These are phyloP conservation scores for Didymella pinodella DNA, from an alignment of 2,329 filamentous ascomycete genomes.

Conservation along the genomic window DNA sequence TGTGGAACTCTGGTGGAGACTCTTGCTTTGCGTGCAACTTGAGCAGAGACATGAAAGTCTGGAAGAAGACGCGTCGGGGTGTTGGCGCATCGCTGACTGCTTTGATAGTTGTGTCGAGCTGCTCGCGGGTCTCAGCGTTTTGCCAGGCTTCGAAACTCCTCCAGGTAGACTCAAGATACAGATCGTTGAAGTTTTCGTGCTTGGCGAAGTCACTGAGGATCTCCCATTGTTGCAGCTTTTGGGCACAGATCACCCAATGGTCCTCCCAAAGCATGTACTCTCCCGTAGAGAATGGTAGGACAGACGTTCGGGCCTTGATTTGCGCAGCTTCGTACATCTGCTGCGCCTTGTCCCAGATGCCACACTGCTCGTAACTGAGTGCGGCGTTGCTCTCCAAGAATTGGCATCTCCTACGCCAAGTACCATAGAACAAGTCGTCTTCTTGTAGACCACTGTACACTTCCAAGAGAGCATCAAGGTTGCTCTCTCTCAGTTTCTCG, in stretches of 20 bases:
- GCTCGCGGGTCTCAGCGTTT: constrained; percentile 82
- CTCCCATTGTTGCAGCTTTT: constrained; percentile 99
- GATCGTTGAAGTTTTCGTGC: constrained; percentile 97
- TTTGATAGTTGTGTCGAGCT: constrained; percentile 92
- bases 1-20: constrained; percentile 78
- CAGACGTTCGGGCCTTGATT: constrained; percentile 93
- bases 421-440: constrained; percentile 96
- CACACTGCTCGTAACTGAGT: constrained; percentile 96
- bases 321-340: constrained; percentile 96
- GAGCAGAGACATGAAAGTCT: constrained; percentile 95
- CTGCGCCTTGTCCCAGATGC: constrained; percentile 99
- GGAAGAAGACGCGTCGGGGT: constrained; percentile 92
- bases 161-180: constrained; percentile 95
- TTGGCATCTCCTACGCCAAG: constrained; percentile 92
- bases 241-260: constrained; percentile 96
- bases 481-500: constrained; percentile 85
- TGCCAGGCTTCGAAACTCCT: constrained; percentile 95
- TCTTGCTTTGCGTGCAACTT: constrained; percentile 94
- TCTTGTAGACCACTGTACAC: constrained; percentile 90
- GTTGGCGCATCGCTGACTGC: constrained; percentile 98
- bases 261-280: constrained; percentile 99
- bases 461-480: constrained; percentile 93
- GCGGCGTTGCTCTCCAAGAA: constrained; percentile 98
- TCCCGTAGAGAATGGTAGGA: constrained; percentile 93
- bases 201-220: constrained; percentile 97